These are phyloP conservation scores for Colletotrichum cordylinicola DNA, from an alignment of 2,329 filamentous ascomycete species.

Conservation along the genomic window DNA sequence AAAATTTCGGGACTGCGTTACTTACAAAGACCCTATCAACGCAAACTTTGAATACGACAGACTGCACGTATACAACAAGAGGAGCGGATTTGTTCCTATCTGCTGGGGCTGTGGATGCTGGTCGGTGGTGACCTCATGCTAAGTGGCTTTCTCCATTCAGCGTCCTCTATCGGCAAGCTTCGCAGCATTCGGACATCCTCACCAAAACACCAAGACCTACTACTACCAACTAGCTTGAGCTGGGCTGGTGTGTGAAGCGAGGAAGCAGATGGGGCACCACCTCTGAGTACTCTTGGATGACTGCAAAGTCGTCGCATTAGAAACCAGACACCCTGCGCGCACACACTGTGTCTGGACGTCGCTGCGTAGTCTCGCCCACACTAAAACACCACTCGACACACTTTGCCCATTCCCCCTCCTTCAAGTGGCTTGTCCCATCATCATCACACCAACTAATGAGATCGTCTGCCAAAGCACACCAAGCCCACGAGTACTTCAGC, in stretches of 20 bases:
- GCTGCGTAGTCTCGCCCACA: conserved; percentile 16
- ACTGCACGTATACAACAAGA: not conserved
- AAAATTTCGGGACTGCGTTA: not conserved
- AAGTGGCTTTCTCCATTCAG: not conserved
- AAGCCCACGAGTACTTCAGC: not conserved
- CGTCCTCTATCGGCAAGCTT: not conserved
- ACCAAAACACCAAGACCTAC: not conserved
- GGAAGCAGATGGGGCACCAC: not conserved
- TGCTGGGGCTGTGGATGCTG: conserved; percentile 7
- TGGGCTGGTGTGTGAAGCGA: not conserved
- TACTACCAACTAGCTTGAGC: not conserved
- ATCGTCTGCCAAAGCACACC: conserved; percentile 4
- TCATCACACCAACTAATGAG: not conserved
- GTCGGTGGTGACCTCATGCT: not conserved
- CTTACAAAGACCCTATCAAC: not conserved
- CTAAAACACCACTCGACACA: conserved; percentile 22
- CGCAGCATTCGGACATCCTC: not conserved
- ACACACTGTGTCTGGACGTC: conserved; percentile 10
- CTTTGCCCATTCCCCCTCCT: conserved; percentile 18
- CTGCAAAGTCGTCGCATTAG: not conserved
- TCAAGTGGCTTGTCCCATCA: conserved; percentile 19
- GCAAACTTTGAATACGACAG: not conserved
- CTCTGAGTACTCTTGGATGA: not conserved
- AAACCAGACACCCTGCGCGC: not conserved
- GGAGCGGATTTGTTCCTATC: not conserved